A percentile compares a stretch with the other conserved stretches of the same genome.
phyloP scores from a whole-genome alignment of 306 rosid species.

The Heteromeles arbutifolia region DNA sequence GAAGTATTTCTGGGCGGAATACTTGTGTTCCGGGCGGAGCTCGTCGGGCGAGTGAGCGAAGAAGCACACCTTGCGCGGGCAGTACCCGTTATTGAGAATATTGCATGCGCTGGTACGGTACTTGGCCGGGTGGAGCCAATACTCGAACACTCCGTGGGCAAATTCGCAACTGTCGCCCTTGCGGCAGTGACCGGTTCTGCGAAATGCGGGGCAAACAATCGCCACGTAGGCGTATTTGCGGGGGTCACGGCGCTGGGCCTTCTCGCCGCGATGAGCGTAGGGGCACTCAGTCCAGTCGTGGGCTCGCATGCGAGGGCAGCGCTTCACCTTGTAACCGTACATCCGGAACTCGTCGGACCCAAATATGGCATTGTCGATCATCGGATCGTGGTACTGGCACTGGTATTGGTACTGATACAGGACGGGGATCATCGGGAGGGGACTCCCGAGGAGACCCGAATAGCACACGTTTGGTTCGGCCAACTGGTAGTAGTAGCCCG shows the following conservation, averaged over 20 bases:
- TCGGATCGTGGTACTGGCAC: background rate
- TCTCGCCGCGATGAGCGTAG: slow-evolving; percentile 51
- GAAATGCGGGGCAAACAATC: slow-evolving; percentile 31
- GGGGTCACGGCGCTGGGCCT: slow-evolving; percentile 52
- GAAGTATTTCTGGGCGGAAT: background rate
- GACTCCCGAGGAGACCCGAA: too few relatives aligned
- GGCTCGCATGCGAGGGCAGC: slow-evolving; percentile 37
- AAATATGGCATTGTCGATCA: slow-evolving; percentile 14
- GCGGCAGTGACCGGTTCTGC: slow-evolving; percentile 30
- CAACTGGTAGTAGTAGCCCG: background rate
- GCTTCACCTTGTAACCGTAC: slow-evolving; percentile 43
- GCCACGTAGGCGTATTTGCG: slow-evolving; percentile 29
- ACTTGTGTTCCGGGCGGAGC: slow-evolving; percentile 27
- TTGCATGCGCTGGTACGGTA: background rate
- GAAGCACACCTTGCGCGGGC: slow-evolving; percentile 46
- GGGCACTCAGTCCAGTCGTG: slow-evolving; percentile 61
- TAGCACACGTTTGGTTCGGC: background rate
- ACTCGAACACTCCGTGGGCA: slow-evolving; percentile 57
- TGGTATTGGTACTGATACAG: background rate
- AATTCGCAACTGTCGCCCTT: slow-evolving; percentile 36
- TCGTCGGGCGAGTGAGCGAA: slow-evolving; percentile 43
- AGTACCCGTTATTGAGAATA: background rate
- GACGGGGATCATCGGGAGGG: background rate
- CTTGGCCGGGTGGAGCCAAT: slow-evolving; percentile 45
- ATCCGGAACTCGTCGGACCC: slow-evolving; percentile 50